Evolutionary conservation across 2,329 filamentous ascomycete genomes (phyloP).

Genomic region (Fusarium sp.): DNA sequence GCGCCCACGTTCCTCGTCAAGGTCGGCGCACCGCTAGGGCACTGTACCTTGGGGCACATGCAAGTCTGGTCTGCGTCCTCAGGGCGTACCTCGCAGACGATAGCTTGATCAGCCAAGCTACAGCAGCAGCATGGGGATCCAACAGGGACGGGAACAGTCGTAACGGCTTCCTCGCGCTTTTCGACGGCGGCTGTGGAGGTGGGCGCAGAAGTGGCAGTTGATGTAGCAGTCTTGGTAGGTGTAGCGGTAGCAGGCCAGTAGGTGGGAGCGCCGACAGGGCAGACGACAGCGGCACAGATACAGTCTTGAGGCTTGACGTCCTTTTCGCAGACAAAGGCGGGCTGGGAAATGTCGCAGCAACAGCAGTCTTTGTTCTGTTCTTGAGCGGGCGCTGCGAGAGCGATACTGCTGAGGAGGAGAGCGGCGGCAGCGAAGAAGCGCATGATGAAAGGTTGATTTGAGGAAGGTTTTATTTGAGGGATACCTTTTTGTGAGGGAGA

Average conservation of each 20-base stretch:
- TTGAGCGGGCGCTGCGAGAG: conserved; percentile 36
- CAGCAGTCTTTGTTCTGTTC: conserved; percentile 44
- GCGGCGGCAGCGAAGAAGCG: conserved; percentile 39
- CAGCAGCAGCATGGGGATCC: conserved; percentile 42
- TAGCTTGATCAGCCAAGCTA: conserved; percentile 20
- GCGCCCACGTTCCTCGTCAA: conserved; percentile 17
- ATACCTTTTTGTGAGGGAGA: neutral
- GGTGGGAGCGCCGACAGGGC: conserved; percentile 39
- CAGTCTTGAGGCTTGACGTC: conserved; percentile 38
- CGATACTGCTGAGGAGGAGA: conserved; percentile 38
- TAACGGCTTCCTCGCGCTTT: conserved; percentile 14
- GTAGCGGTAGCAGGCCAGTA: conserved; percentile 12
- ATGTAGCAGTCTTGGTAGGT: neutral
- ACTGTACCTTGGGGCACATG: conserved; percentile 35
- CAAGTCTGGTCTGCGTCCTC: conserved; percentile 32
- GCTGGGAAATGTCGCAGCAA: conserved; percentile 48
- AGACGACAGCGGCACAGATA: conserved; percentile 41
- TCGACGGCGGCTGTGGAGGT: neutral
- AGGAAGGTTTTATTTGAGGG: neutral
- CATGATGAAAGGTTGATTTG: conserved; percentile 32
- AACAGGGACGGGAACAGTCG: conserved; percentile 5
- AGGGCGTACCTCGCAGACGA: conserved; percentile 36
- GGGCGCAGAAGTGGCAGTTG: neutral
- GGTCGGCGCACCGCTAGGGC: conserved; percentile 37
- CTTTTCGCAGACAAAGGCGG: conserved; percentile 43